Base-by-base conservation (phyloP, 176 grass and related monocot species). In the Carex myosuroides region DNA sequence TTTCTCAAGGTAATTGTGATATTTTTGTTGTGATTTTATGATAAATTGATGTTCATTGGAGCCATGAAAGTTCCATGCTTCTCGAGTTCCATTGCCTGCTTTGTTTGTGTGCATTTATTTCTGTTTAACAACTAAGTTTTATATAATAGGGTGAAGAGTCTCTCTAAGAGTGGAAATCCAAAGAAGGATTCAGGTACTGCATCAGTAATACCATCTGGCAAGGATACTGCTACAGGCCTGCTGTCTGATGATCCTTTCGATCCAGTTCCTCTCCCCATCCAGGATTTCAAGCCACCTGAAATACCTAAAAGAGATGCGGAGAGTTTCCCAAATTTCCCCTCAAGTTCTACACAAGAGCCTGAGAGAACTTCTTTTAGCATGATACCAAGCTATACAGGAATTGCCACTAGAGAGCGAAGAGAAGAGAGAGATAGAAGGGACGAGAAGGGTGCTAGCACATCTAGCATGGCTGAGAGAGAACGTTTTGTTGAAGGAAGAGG, bases 101-200 rank as follows among this genome's bases (percentile, higher is more conserved):
- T 14, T 54, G 11, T 18, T 18, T 78, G 50, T 57, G 14, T 78
- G 73, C 73, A 78, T 26, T 54, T 78, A 21, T 78, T 78, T 55
- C 4, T 56, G 2, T 64, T 80, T 35, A 57, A 81, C 58, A 13
- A 20, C 46, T 21, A 11, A 64, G 30, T 81, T 64, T 24, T 64
- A 12, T 62, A 53, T 74, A 83, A 86, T 77, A 99, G 96, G 91
- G 96, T 99, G 59, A 99, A 99, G 91, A 99, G 96, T 92, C 96
- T 99, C 59, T 99, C 96, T 54, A 99, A 94, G 81, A 85, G 93
- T 33, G 85, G 90, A 33, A 99, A 91, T 87, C 64, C 93, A 64
- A 98, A 86, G 84, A 99, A 95, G 85, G 96, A 99, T 14, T 94
- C 90, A 50, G 59, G 79, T 48, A 42, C 64, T 74, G 89, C 39